Base-by-base conservation (phyloP, 2,329 filamentous ascomycete genomes). In the Alternaria atra region DNA sequence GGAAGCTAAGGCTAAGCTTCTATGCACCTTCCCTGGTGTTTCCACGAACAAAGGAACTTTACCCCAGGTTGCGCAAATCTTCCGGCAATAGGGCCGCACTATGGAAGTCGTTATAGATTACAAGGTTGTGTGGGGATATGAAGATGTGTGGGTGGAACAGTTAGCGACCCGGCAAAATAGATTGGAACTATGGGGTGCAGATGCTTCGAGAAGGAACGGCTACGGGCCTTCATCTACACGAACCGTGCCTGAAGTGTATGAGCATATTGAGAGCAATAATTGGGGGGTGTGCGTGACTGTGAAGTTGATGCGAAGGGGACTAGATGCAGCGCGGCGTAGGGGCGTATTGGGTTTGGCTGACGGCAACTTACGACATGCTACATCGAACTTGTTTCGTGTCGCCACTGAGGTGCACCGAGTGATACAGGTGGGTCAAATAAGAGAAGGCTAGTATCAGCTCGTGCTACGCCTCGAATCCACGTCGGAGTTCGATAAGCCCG, bases 111-210 rank as follows among this genome's bases (percentile, higher is more conserved):
- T 51, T 52, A 63, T 71, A 75, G 63, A 77, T 76, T 71, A 66
- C 65, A 57, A 30, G 51, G 59, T 46, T 60, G 71, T 73, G 73
- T 70, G 73, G 73, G 73, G 73, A 69, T 65, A 72, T 72, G 68
- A 63, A 54, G 62, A 60, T 56, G 55, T 53, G 63, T 63, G 63
- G 65, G 42, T 67, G 60, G 63, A 58, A 52, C 62, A 37, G 50
- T 39, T 65, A 65, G 65, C 51, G 62, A 57, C 52, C 60, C 63
- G 70, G 70, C 50, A 65, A 65, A 68, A 68, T 76, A 77, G 65
- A 77, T 71, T 76, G 62, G 61, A 72, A 68, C 34, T 69, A 73
- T 72, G 75, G 69, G 72, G 70, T 72, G 64, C 63, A 71, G 72
- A 75, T 70, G 58, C 61, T 72, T 75, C 70, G 64, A 73, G 72